Conservation (phyloP, 768 basidiomycete genomes). For the Lepiota venenata region DNA sequence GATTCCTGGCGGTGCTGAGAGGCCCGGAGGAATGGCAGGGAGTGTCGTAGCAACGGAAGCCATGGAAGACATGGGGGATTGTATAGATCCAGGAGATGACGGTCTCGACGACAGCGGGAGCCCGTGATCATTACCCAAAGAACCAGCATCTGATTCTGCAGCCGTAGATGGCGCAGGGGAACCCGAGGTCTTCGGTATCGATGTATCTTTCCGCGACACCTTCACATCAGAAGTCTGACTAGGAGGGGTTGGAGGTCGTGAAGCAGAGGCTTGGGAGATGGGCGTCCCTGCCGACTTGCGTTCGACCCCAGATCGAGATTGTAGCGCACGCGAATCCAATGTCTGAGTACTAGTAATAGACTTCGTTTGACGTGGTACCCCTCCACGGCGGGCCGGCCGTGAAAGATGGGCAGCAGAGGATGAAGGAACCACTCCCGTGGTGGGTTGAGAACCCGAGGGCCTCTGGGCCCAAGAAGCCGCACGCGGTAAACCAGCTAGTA, state of each 20-base stretch:
- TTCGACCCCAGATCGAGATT: conserved; percentile 36
- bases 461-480: conserved; percentile 63
- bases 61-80: conserved; percentile 37
- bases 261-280: conserved; percentile 45
- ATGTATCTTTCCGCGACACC: conserved; percentile 24
- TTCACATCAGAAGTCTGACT: conserved; percentile 41
- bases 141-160: conserved; percentile 49
- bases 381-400: conserved; percentile 42
- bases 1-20: conserved; percentile 62
- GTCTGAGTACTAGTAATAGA: conserved; percentile 23
- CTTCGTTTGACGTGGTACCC: conserved; percentile 45
- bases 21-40: conserved; percentile 45
- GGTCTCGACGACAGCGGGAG: conserved; percentile 38
- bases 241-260: conserved; percentile 55
- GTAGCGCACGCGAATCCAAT: conserved; percentile 30
- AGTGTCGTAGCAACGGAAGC: conserved; percentile 17
- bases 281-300: conserved; percentile 41
- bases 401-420: conserved; percentile 21
- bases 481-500: conserved; percentile 55
- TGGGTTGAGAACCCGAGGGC: conserved; percentile 19
- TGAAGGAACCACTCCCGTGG: conserved; percentile 1
- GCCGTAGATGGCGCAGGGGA: conserved; percentile 48
- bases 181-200: conserved; percentile 23
- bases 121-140: conserved; percentile 39
- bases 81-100: conserved; percentile 26